Evolutionary conservation across 768 basidiomycete genomes (phyloP).

Genomic region (Xerocomellus chrysenteron): DNA sequence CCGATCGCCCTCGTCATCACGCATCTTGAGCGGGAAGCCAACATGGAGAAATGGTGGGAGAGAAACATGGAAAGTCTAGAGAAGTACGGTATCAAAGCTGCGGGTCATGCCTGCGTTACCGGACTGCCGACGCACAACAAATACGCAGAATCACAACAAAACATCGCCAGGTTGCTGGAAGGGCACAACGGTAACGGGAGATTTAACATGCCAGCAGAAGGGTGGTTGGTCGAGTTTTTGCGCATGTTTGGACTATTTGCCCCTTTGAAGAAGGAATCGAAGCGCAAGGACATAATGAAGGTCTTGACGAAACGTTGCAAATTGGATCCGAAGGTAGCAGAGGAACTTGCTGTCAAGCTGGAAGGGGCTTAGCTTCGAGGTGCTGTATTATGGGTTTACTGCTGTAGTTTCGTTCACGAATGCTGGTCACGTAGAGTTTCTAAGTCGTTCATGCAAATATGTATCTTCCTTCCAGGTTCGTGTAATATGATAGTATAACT

Average conservation of each 20-base stretch:
- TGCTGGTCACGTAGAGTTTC: background rate
- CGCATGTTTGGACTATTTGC: slow-evolving; percentile 25
- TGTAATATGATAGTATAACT: background rate
- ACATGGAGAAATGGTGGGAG: slow-evolving; percentile 38
- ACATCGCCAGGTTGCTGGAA: slow-evolving; percentile 17
- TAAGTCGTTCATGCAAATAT: slow-evolving; percentile 5
- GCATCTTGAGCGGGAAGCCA: slow-evolving; percentile 37
- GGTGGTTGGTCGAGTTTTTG: slow-evolving; percentile 26
- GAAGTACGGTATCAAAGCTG: slow-evolving; percentile 26
- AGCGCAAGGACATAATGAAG: slow-evolving; percentile 25
- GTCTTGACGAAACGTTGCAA: slow-evolving; percentile 31
- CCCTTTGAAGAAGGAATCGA: slow-evolving; percentile 20
- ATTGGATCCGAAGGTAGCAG: slow-evolving; percentile 19
- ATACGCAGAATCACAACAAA: slow-evolving; percentile 23
- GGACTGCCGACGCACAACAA: slow-evolving; percentile 30
- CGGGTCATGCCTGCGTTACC: slow-evolving; percentile 37
- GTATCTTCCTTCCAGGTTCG: background rate
- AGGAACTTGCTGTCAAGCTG: slow-evolving; percentile 21
- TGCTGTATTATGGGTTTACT: background rate
- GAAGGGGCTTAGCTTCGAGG: background rate
- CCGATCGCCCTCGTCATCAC: slow-evolving; percentile 37
- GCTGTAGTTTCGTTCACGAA: background rate
- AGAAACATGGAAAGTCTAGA: slow-evolving; percentile 25
- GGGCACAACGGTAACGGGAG: slow-evolving; percentile 12
- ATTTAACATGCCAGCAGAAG: slow-evolving; percentile 28